These are phyloP conservation scores for Hyaloraphidium curvatum DNA, from an alignment of 192 early-diverging fungal genomes.

Conservation along the genomic window DNA sequence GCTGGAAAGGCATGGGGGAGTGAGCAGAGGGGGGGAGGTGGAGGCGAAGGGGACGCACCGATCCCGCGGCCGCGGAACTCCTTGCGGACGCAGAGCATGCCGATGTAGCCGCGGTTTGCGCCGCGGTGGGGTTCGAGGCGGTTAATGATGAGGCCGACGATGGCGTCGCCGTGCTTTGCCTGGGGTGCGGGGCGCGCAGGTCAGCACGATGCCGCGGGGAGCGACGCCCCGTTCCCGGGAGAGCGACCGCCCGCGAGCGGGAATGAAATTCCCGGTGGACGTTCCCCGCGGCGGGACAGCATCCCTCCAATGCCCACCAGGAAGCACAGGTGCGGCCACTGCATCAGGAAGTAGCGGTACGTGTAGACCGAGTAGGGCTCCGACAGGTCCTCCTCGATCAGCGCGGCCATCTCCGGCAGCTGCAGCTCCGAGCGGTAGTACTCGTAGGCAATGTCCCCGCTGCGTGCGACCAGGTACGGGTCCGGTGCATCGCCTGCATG, in stretches of 20 bases:
- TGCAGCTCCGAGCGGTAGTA: slow-evolving; percentile 57
- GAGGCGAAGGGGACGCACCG: slow-evolving; percentile 23
- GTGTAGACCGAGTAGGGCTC: slow-evolving; percentile 96
- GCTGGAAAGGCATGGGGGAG: slow-evolving; percentile 13
- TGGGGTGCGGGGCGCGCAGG: no score
- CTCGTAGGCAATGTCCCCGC: slow-evolving; percentile 27
- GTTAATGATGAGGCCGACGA: slow-evolving; percentile 73
- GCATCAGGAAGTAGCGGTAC: slow-evolving; percentile 86
- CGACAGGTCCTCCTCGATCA: slow-evolving; percentile 87
- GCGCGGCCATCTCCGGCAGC: slow-evolving; percentile 45
- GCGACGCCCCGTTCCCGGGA: no score
- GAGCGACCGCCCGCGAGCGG: no score
- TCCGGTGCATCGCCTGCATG: no score
- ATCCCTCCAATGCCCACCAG: slow-evolving; percentile 24
- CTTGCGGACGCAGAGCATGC: slow-evolving; percentile 85
- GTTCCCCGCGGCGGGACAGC: not conserved
- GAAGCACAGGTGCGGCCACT: slow-evolving; percentile 77
- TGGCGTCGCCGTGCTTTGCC: not conserved
- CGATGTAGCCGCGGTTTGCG: slow-evolving; percentile 75
- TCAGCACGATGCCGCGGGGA: no score
- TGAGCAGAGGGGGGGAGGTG: no score
- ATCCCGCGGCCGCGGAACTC: slow-evolving; percentile 61
- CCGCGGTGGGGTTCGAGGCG: slow-evolving; percentile 59
- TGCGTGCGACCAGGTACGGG: no score
- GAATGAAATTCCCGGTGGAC: slow-evolving; percentile 26